These are phyloP conservation scores for Massarina eburnea DNA, from an alignment of 2,329 filamentous ascomycete genomes.

Conservation along the genomic window DNA sequence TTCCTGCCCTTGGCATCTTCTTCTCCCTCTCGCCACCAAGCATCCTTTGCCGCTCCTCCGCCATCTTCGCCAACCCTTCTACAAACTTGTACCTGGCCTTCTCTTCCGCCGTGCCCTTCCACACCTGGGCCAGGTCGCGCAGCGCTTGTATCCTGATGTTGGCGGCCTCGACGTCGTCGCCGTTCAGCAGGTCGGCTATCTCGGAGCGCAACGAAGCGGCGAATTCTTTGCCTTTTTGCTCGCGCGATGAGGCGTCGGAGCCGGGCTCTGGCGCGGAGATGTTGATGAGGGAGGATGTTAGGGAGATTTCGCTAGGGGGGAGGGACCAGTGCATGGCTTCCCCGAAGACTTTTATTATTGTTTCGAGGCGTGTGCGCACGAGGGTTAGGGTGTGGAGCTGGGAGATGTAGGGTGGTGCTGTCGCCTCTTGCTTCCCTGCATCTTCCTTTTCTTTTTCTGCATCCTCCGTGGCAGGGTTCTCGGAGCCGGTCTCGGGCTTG, in stretches of 20 bases:
- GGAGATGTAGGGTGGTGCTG: conserved; percentile 60
- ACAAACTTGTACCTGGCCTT: conserved; percentile 81
- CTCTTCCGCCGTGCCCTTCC: conserved; percentile 95
- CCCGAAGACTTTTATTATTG: conserved; percentile 88
- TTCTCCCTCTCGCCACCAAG: conserved; percentile 44
- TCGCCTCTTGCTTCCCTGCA: conserved; percentile 8
- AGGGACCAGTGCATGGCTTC: conserved; percentile 95
- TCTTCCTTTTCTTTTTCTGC: conserved; percentile 2
- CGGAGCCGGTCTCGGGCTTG: conserved; percentile 4
- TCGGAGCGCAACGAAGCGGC: conserved; percentile 70
- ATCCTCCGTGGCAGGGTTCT: conserved; percentile 6
- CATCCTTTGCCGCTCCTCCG: conserved; percentile 67
- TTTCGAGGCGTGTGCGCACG: conserved; percentile 81
- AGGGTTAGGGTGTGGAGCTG: conserved; percentile 80
- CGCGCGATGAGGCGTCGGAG: conserved; percentile 66
- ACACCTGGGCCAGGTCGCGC: conserved; percentile 74
- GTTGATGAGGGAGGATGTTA: conserved; percentile 83
- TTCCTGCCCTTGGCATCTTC: conserved; percentile 23
- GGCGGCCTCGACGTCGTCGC: conserved; percentile 66
- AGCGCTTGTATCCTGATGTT: conserved; percentile 74
- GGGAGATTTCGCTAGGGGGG: conserved; percentile 81
- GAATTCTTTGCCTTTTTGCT: conserved; percentile 86
- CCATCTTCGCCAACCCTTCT: conserved; percentile 75
- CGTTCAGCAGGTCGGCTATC: conserved; percentile 66
- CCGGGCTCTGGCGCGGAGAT: conserved; percentile 82